Evolutionary conservation across 805 yeast genomes (phyloP).

Genomic region (Ogataea pilisensis): DNA sequence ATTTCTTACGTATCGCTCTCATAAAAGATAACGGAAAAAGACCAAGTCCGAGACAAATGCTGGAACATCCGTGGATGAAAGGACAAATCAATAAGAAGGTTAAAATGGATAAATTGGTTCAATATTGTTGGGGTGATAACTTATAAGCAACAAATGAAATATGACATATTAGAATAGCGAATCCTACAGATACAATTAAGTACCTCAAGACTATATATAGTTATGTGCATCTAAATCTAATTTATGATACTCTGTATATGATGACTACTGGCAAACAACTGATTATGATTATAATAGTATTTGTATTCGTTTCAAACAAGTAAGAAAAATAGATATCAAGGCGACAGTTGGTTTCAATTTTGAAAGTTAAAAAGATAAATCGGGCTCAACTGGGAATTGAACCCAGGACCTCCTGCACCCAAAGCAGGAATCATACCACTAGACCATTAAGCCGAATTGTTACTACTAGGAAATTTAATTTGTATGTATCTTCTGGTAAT

Average conservation of each 20-base stretch:
- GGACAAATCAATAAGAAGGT: constrained; percentile 72
- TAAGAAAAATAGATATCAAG: background rate
- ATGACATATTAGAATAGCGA: background rate
- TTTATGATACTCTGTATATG: too few species aligned
- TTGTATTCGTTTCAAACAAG: too few species aligned
- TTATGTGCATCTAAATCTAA: too few species aligned
- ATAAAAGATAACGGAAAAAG: constrained; percentile 75
- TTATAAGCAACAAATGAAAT: background rate
- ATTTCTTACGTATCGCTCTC: constrained; percentile 74
- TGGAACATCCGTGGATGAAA: constrained; percentile 87
- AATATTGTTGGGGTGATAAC: constrained; percentile 56
- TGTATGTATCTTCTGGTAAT: too few species aligned
- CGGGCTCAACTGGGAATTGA: constrained; percentile 44
- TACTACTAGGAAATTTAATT: too few species aligned
- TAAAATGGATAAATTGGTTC: constrained; percentile 81
- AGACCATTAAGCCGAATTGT: constrained; percentile 36
- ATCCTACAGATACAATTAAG: background rate
- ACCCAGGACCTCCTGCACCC: constrained; percentile 57
- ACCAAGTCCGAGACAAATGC: constrained; percentile 92
- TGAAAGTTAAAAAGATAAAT: constrained; percentile 9
- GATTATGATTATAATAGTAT: too few species aligned
- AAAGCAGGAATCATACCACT: constrained; percentile 57
- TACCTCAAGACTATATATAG: background rate
- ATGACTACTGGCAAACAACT: too few species aligned
- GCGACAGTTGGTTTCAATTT: background rate